Evolutionary conservation across 1,284 basidiomycete species (phyloP).

Genomic region (Irpex sp.): DNA sequence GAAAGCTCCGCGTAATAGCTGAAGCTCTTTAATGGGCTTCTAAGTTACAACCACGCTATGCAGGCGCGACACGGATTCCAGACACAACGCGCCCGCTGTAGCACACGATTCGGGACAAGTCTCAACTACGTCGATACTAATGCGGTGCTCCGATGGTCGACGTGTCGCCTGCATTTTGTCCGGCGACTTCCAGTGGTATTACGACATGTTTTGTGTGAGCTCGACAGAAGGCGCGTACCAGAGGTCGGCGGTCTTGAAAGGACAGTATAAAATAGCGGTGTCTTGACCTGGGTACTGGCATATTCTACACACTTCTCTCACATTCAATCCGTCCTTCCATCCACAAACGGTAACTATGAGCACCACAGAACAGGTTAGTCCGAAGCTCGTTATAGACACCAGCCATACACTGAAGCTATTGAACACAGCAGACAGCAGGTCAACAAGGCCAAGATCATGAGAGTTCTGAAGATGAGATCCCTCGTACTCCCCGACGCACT

Average conservation of each 20-base stretch:
- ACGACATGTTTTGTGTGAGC: background rate
- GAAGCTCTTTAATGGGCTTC: background rate
- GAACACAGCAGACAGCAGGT: background rate
- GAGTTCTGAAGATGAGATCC: slow-evolving; percentile 27
- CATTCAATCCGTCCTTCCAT: background rate
- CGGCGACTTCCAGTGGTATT: background rate
- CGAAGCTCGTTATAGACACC: background rate
- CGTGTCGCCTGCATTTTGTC: background rate
- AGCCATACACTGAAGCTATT: background rate
- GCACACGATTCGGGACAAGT: no score
- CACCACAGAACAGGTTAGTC: slow-evolving; percentile 10
- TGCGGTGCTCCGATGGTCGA: background rate
- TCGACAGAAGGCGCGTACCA: background rate
- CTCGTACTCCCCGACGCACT: slow-evolving; percentile 28
- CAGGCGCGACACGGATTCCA: background rate
- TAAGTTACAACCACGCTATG: background rate
- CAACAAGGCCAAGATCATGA: slow-evolving; percentile 13
- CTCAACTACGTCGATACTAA: no score
- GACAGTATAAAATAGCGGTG: background rate
- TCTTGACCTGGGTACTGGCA: background rate
- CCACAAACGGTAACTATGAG: background rate
- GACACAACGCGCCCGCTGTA: no score
- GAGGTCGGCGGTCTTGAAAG: background rate
- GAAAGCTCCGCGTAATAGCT: background rate
- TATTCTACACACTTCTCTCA: background rate